Percentiles rank a stretch among this genome's conserved stretches.
Conservation (phyloP, 352 stramenopile genomes). For the Globisporangium iwayamae region DNA sequence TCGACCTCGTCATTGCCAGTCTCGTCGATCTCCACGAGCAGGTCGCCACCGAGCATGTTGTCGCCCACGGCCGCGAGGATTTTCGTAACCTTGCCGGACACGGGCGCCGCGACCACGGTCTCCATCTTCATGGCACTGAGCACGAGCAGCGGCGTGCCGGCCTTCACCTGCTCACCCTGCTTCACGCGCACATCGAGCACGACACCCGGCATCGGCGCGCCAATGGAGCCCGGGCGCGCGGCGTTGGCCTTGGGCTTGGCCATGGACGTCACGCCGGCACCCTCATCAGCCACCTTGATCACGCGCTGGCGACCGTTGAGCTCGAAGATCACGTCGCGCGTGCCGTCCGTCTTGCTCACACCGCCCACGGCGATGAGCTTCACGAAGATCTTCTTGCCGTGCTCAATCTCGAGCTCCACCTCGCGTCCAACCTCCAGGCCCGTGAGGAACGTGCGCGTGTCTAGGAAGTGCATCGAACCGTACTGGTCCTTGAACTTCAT, state of each 20-base stretch:
- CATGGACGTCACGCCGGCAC: conserved; percentile 53
- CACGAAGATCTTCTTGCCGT: conserved; percentile 96
- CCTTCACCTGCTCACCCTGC: conserved; percentile 90
- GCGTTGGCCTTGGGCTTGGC: conserved; percentile 87
- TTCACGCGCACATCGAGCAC: conserved; percentile 95
- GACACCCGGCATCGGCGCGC: conserved; percentile 96
- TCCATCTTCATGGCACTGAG: conserved; percentile 99
- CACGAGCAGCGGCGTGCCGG: conserved; percentile 91
- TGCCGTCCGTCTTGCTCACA: conserved; percentile 86
- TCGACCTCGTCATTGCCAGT: conserved; percentile 47
- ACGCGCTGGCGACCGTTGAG: conserved; percentile 93
- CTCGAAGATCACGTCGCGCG: conserved; percentile 96
- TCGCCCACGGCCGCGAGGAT: conserved; percentile 93
- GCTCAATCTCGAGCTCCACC: conserved; percentile 88
- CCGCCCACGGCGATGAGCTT: conserved; percentile 91
- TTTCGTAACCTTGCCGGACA: conserved; percentile 87
- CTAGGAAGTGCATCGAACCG: conserved; percentile 81
- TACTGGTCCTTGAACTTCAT: conserved; percentile 87
- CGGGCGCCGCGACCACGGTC: conserved; percentile 91
- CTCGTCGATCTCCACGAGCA: conserved; percentile 95
- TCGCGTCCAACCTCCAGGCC: conserved; percentile 72
- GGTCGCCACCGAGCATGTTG: conserved; percentile 92
- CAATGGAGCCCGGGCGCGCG: conserved; percentile 79
- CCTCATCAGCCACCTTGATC: conserved; percentile 92
- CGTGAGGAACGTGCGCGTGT: conserved; percentile 79